These are phyloP conservation scores for Hanseniaspora lindneri DNA, from an alignment of 805 yeast species.

Conservation along the genomic window DNA sequence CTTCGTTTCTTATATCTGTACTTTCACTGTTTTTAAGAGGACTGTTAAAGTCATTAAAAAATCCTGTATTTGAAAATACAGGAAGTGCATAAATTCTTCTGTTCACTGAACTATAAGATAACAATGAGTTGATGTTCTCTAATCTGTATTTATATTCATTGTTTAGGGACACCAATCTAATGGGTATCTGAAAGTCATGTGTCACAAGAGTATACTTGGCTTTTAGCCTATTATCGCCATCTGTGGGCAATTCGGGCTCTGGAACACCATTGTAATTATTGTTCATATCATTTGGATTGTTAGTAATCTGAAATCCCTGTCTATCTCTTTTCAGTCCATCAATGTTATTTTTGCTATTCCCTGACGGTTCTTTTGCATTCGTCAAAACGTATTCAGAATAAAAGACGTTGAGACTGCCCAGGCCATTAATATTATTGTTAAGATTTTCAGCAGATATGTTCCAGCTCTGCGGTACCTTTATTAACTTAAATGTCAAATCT, in stretches of 20 bases:
- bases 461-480: constrained; percentile 10
- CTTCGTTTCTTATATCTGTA: not conserved
- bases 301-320: constrained; percentile 9
- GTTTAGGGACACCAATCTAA: constrained; percentile 5
- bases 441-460: not conserved
- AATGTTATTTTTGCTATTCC: not conserved
- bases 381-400: constrained; percentile 6
- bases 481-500: constrained; percentile 7
- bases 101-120: not conserved
- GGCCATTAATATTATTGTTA: not conserved
- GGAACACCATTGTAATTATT: not conserved
- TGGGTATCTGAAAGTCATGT: constrained; percentile 11
- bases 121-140: constrained; percentile 4
- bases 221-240: not conserved
- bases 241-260: not conserved
- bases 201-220: constrained; percentile 1
- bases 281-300: not conserved
- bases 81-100: constrained; percentile 11
- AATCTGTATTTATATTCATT: constrained; percentile 10
- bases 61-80: not conserved
- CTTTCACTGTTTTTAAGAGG: not conserved
- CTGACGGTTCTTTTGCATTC: not conserved
- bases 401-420: constrained; percentile 6
- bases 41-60: not conserved
- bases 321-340: constrained; percentile 1